Base-by-base conservation (phyloP, 1,139 yeast species). In the Kodamaea derodonti region DNA sequence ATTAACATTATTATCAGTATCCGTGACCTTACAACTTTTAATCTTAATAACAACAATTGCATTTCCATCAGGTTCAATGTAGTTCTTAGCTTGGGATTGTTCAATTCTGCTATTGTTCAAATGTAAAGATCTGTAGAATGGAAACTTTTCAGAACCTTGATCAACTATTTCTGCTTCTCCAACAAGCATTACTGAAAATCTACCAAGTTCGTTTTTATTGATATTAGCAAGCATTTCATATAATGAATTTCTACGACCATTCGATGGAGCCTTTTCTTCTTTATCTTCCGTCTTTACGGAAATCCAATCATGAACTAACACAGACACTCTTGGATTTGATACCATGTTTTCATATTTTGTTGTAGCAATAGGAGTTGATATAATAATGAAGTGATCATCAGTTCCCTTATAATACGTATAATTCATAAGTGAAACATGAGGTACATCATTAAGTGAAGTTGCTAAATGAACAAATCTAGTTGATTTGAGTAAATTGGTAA, bases 381-480 rank as follows among this genome's bases (percentile, higher is more conserved):
- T 65, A 24, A 88, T 75, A 32, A 87, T 74, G 16, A 31, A 35
- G 40, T 72, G 69, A 36, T 70, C 70, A 4, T 56, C 51, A 29
- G 63, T 70, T 37, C 56, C 53, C 18, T 60, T 57, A 49, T 60
- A 74, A 30, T 78, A 85, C 4, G 92, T 80, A 55, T 84, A 88
- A 58, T 86, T 88, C 97, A 88, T 88, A 46, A 88, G 70, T 10
- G 92, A 75, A 2, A 87, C 95, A 47, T 88, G 94, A 6, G 97
- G 97, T 23, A 73, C 52, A 38, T 80, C 72, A 34, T 79, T 63
- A 32, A 70, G 61, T 39, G 84, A 75, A 2, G 97, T 88, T 7
- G 90, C 96, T 34, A 88, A 68, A 56, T 88, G 97, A 29, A 88
- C 75, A 56, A 80, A 81, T 41, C 81, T 70, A 13, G 84, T 80